Base-by-base conservation (phyloP, 306 rosid species). In the Albizia julibrissin region DNA sequence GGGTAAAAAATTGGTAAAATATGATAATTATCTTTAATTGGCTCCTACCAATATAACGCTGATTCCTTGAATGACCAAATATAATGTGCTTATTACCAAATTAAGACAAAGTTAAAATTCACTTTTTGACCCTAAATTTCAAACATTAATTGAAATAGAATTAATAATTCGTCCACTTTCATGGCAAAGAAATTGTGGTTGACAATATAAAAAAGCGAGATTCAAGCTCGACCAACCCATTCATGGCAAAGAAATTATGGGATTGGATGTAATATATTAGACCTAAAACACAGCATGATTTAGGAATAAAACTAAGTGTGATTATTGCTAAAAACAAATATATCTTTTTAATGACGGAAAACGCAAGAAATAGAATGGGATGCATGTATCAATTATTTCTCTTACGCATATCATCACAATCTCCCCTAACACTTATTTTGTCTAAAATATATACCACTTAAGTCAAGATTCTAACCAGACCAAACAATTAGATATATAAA, bases 1-100 rank as follows among this genome's bases (percentile, higher is more conserved):
- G 86, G 76, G 86, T 84, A 81, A 87, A 87, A 84, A 59, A 81
- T 87, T 84, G 82, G 82, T 70, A 81, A 84, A 84, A 78, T 84
- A 54, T 54, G 27, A 19, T 54, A 21, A 54, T 54, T 21, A 19
- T 54, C 11, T 69, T 49, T 67, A 65, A 31, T 29, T 65, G 74
- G 65, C 74, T n/a, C 11, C 58, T 72, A 52, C 74, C 19, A 40
- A n/a, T 54, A 73, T 54, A 73, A 46, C 76, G 76, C 69, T 58
- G 81, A 77, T 81, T 72, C 77, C 81, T 84, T 84, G 31, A 29
- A 29, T 29, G 31, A 29, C 31, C 31, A 29, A 29, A 66, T 34
- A 10, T 58, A 58, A 58, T 1, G 44, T 66, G 86, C 77, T 87
- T 84, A 72, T 84, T 81, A 76, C 87, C 58, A 82, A 65, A 84